Base-by-base conservation (phyloP, 2,329 filamentous ascomycete species). In the Colletotrichum sp. region DNA sequence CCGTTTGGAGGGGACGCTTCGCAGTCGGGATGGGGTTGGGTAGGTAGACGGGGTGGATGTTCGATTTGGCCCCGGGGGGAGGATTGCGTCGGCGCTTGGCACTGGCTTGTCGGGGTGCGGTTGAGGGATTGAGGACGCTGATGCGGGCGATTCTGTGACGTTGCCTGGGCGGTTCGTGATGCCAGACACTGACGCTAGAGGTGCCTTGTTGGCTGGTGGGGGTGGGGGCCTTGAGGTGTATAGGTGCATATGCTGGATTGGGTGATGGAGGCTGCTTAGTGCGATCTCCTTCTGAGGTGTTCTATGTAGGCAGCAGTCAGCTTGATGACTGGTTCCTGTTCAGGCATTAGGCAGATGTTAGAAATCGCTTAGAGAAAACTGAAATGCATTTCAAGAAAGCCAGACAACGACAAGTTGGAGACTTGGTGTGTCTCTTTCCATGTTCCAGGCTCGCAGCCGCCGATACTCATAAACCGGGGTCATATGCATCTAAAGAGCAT, bases 81-180 rank as follows among this genome's bases (percentile, higher is more conserved):
- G 22, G 61, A 67, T 72, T 71, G 44, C 44, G 68, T 78, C 73
- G 72, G 60, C 69, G 61, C 60, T 64, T 75, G 69, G 64, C 63
- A 52, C 39, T 52, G 34, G n/a, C 55, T 55, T 57, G 30, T 52
- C 69, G 39, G 25, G 63, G 34, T 22, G 64, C 68, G 39, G 44
- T 60, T 71, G 59, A 67, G 22, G 65, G 60, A 32, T 76, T 71
- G 73, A 34, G 32, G 39, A 74, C 57, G 71, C 59, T 30, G 70
- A 30, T 76, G 70, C 59, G 73, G 63, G 71, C 70, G 70, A 61
- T 68, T 65, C 64, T 76, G 70, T 76, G 74, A 76, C 74, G 74
- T 76, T 76, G 74, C 74, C 74, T 76, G 71, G 69, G 70, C 34
- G 65, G 64, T 73, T 76, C 74, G 70, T 76, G 74, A 73, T 76